phyloP scores from a whole-genome alignment of 139 green algal genomes.

The Trebouxia sp. region DNA sequence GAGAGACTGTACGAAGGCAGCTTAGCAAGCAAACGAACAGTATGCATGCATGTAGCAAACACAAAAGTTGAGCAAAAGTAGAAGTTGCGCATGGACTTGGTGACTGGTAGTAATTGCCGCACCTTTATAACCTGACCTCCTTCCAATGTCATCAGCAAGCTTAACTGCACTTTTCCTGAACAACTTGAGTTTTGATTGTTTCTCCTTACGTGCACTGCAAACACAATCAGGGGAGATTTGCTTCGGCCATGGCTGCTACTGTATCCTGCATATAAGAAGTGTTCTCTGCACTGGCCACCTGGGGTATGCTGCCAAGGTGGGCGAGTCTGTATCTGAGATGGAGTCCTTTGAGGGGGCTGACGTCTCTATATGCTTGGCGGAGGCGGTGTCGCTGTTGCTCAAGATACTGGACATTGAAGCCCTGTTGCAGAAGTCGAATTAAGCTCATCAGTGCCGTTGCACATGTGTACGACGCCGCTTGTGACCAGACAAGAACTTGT shows the following conservation, averaged over 20 bases:
- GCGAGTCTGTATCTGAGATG: background rate
- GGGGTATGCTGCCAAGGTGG: slow-evolving; percentile 19
- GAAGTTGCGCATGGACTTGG: too few species aligned
- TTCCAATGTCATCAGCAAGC: slow-evolving; percentile 5
- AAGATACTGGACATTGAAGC: background rate
- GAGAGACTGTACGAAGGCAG: too few species aligned
- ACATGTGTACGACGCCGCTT: too few species aligned
- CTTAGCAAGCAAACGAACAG: too few species aligned
- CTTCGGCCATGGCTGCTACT: too few species aligned
- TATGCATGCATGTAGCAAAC: too few species aligned
- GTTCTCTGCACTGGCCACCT: background rate
- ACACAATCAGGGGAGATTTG: background rate
- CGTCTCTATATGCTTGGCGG: background rate
- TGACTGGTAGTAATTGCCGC: background rate
- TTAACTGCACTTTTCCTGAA: slow-evolving; percentile 20
- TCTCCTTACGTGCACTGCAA: background rate
- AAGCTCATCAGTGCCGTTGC: too few species aligned
- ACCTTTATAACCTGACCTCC: slow-evolving; percentile 10
- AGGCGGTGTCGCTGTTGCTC: background rate
- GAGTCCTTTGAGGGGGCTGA: background rate
- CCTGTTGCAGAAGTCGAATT: background rate
- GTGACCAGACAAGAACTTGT: background rate
- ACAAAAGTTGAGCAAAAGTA: too few species aligned
- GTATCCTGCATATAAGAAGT: too few species aligned
- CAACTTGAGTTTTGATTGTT: background rate